phyloP scores from a whole-genome alignment of 2,329 filamentous ascomycete species.

The Botrytis deweyae region DNA sequence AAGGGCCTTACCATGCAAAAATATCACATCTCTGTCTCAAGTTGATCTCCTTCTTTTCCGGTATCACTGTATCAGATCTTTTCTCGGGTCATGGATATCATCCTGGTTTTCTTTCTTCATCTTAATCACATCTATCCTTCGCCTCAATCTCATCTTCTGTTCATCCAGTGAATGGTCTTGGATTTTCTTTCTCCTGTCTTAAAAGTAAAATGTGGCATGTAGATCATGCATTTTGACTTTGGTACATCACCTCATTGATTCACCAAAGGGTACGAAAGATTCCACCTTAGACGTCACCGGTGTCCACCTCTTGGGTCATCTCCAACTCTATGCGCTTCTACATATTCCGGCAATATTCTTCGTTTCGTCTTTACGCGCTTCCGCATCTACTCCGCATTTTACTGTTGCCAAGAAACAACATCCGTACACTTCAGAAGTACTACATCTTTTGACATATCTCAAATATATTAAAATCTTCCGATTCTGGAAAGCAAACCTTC shows the following conservation, averaged over 20 bases:
- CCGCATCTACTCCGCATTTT: slow-evolving; percentile 8
- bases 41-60: slow-evolving; percentile 10
- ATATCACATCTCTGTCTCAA: slow-evolving; percentile 8
- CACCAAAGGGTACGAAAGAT: slow-evolving; percentile 3
- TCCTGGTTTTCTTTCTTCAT: not conserved
- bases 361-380: slow-evolving; percentile 16
- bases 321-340: slow-evolving; percentile 10
- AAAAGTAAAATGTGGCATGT: slow-evolving; percentile 15
- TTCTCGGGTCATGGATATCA: not conserved
- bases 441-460: slow-evolving; percentile 29
- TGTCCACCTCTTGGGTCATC: not conserved
- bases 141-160: not conserved
- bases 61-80: slow-evolving; percentile 10
- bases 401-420: slow-evolving; percentile 11
- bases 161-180: not conserved
- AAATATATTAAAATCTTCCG: slow-evolving; percentile 16
- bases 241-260: not conserved
- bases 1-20: slow-evolving; percentile 13
- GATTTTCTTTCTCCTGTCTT: not conserved
- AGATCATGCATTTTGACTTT: slow-evolving; percentile 16
- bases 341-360: slow-evolving; percentile 3
- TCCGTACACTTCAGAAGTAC: slow-evolving; percentile 11
- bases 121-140: slow-evolving; percentile 2
- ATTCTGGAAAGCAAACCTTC: not conserved
- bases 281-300: slow-evolving; percentile 9